Conservation (phyloP, 306 rosid species). For the Inga oerstediana region DNA sequence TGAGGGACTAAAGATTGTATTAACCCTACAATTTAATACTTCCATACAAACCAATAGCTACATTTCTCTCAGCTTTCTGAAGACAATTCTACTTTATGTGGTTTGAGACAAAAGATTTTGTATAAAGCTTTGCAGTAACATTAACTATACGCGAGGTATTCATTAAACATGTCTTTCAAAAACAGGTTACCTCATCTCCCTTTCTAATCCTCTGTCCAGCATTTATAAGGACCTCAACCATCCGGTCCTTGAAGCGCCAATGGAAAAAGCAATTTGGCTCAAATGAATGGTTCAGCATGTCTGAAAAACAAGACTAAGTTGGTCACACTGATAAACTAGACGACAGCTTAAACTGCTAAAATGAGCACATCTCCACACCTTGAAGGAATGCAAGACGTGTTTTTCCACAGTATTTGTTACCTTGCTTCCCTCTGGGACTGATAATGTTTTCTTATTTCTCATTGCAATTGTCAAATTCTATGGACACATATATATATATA, state of each 20-base stretch:
- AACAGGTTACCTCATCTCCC: constrained; percentile 80
- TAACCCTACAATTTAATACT: background rate
- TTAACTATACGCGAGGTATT: constrained; percentile 12
- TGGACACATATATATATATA: background rate
- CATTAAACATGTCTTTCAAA: constrained; percentile 13
- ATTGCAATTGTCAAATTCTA: background rate
- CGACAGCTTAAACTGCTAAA: background rate
- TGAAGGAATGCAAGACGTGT: background rate
- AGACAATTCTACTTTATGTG: background rate
- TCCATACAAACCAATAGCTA: background rate
- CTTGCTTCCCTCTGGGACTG: background rate
- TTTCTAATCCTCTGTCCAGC: constrained; percentile 84
- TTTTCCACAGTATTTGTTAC: background rate
- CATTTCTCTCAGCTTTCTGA: background rate
- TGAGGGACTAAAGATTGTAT: no score
- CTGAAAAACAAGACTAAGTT: constrained; percentile 50
- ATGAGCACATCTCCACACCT: background rate
- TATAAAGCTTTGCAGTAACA: background rate
- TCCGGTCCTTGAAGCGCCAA: constrained; percentile 96
- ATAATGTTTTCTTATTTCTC: background rate
- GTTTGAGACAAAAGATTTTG: background rate
- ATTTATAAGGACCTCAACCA: constrained; percentile 98
- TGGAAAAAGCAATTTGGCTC: constrained; percentile 95
- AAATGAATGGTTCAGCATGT: constrained; percentile 96
- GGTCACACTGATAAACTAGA: constrained; percentile 20